Evolutionary conservation across 148 eudicot species (phyloP), one percentile per base, ranked within the genome.

Genomic region (Chenopodium suecicum): DNA sequence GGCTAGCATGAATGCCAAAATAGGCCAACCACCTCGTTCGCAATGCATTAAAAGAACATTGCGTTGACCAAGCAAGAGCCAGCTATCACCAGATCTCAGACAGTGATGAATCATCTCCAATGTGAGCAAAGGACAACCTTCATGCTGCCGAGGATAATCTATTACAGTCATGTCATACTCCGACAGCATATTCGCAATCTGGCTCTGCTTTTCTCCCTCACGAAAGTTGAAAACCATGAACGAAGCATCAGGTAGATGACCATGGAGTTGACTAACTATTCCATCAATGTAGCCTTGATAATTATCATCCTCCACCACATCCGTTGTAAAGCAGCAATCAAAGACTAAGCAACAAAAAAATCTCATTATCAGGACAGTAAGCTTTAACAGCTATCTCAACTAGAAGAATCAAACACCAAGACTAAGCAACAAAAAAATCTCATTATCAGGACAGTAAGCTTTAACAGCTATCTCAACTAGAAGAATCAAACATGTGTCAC

Each of bases 11-110:
- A 93, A 94, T 27, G 93, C 95, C 82, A 94, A 79, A 79, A 91
- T 81, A 13, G 95, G 95, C 92, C 95, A 93, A 7, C 91, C 94
- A 75, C 92, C 95, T 75, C 88, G 84, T 70, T 94, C 93, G 76
- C 95, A 94, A 78, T 94, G 95, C 97, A 93, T 89, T 79, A 94
- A 85, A 13, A 93, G 90, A 72, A 93, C 87, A 78, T 93, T 94
- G 34, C 84, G 90, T 77, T 87, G 89, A 84, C 98, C 97, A 65
- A 90, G 91, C 56, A 86, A 88, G 58, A 93, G 92, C 97, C 94
- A 94, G 83, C 86, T 90, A 73, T 93, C 97, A 79, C 95, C 83
- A 44, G 95, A 90, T 77, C 89, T 87, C 68, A 95, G 83, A 81
- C 90, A 95, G 81, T 95, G 92, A 86, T 92, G 95, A 70, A 95